Percentiles rank a stretch among this genome's conserved stretches.
Evolutionary conservation across 2,329 filamentous ascomycete species (phyloP).

Genomic region (Aspergillus nomiae): DNA sequence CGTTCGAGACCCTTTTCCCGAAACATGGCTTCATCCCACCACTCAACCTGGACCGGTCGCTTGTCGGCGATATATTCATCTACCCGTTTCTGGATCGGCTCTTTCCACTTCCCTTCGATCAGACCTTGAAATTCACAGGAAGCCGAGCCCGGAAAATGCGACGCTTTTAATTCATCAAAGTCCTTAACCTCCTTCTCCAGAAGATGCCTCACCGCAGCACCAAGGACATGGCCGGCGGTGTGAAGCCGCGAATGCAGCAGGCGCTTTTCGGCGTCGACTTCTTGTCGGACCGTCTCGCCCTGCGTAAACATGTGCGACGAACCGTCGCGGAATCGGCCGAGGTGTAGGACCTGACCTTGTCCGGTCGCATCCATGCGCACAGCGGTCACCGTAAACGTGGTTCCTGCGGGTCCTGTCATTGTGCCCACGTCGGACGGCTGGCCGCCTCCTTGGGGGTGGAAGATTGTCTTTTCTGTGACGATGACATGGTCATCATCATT

Average conservation of each 20-base stretch:
- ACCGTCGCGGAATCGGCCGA: conserved; percentile 57
- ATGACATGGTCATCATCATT: conserved; percentile 58
- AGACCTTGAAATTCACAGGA: conserved; percentile 68
- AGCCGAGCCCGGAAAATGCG: conserved; percentile 69
- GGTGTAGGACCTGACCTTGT: conserved; percentile 64
- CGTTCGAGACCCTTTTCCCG: conserved; percentile 54
- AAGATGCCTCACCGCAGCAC: conserved; percentile 65
- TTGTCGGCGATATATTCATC: conserved; percentile 59
- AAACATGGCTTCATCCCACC: conserved; percentile 68
- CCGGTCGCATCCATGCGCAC: conserved; percentile 58
- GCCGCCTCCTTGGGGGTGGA: conserved; percentile 74
- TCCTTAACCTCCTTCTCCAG: conserved; percentile 53
- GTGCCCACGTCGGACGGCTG: conserved; percentile 69
- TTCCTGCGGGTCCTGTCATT: conserved; percentile 45
- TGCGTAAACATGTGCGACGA: conserved; percentile 37
- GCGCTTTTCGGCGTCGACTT: conserved; percentile 63
- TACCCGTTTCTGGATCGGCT: conserved; percentile 61
- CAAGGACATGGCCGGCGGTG: conserved; percentile 73
- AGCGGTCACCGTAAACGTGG: conserved; percentile 55
- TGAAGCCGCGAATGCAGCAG: conserved; percentile 68
- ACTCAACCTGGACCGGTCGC: conserved; percentile 65
- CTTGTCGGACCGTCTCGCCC: conserved; percentile 55
- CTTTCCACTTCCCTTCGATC: conserved; percentile 66
- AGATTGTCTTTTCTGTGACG: conserved; percentile 67
- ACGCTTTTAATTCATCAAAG: conserved; percentile 70